Base-by-base conservation (phyloP, 2,329 filamentous ascomycete species). In the Calonectria henricotiae region DNA sequence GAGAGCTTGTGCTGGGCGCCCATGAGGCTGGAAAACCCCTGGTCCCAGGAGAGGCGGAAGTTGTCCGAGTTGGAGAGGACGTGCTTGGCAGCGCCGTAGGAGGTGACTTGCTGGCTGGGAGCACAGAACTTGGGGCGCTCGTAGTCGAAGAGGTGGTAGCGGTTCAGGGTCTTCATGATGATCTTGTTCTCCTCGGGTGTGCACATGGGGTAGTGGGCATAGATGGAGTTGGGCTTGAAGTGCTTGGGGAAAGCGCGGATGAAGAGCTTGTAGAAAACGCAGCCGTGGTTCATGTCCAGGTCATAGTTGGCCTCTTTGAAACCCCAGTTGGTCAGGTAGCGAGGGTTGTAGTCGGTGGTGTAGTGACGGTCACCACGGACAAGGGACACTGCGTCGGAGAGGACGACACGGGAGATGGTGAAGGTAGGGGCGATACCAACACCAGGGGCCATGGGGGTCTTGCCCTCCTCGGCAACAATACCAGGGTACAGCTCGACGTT, bases 261-360 rank as follows among this genome's bases (percentile, higher is more conserved):
- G 79, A 95, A 92, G 41, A 97, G 87, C 85, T 96, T 97, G 86
- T 95, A 95, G 82, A 96, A 93, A 13, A 95, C 90, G 75, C 92
- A 94, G 55, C 94, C 94, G 78, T 96, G 91, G 81, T 96, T 93
- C 73, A 96, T 83, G 69, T 88, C 89, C 25, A 91, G 83, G 75
- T 97, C 93, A 67, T 92, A 94, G 23, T 93, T 87, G 4, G 89
- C 92, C 79, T 94, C 92, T 65, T 90, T 89, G 83, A 89, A 96
- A 23, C 94, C 94, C 94, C 94, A 97, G 82, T 94, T 95, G 1
- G 94, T 97, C 55, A 97, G 82, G 75, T 91, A 90, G 9, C 90
- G 88, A 0, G 94, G 89, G 74, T 91, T 90, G 80, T 93, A 95
- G 80, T 96, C 93, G n/a, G 82, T 86, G 0, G 93, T 95, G 83